A percentile compares a stretch with the other conserved stretches of the same genome.
These are phyloP conservation scores for Phanerochaete carnosa DNA, from an alignment of 768 basidiomycete genomes.

Conservation along the genomic window DNA sequence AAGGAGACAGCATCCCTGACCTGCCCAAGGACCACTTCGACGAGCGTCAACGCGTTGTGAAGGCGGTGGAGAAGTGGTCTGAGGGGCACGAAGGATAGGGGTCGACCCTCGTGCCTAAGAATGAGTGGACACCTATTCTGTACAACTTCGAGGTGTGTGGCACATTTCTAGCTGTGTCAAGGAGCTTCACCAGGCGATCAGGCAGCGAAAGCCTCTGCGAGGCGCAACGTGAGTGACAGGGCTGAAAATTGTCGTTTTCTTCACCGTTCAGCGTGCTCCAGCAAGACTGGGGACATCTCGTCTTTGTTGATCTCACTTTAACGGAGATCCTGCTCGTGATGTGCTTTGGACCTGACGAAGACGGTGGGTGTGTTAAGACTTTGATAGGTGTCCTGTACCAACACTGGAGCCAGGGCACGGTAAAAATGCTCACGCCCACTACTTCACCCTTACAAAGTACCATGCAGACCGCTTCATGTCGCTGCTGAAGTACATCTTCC, in stretches of 20 bases:
- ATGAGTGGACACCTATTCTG: slow-evolving; percentile 27
- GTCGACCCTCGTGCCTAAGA: neutral
- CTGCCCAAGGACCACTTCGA: slow-evolving; percentile 23
- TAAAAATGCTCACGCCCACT: slow-evolving; percentile 23
- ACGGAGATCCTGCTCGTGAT: slow-evolving; percentile 29
- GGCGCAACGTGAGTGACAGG: slow-evolving; percentile 18
- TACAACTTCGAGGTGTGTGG: slow-evolving; percentile 30
- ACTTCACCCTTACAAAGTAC: slow-evolving; percentile 28
- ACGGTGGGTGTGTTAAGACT: slow-evolving; percentile 17
- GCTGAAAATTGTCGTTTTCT: neutral
- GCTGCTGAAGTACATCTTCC: slow-evolving; percentile 25
- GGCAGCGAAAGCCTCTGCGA: slow-evolving; percentile 27
- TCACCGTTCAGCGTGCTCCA: slow-evolving; percentile 6
- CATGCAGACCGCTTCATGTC: slow-evolving; percentile 33
- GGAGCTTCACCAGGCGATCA: neutral
- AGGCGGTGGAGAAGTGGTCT: slow-evolving; percentile 22
- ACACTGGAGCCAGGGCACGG: neutral
- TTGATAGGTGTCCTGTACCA: neutral
- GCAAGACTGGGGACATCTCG: slow-evolving; percentile 32
- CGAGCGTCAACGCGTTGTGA: slow-evolving; percentile 26
- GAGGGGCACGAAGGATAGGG: neutral
- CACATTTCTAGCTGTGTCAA: neutral
- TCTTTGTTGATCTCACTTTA: slow-evolving; percentile 26
- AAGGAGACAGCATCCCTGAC: slow-evolving; percentile 21
- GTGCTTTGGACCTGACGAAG: slow-evolving; percentile 22